Evolutionary conservation across 805 yeast genomes (phyloP), one percentile per base, ranked within the genome.

Genomic region (Tetrapisispora arboricola): DNA sequence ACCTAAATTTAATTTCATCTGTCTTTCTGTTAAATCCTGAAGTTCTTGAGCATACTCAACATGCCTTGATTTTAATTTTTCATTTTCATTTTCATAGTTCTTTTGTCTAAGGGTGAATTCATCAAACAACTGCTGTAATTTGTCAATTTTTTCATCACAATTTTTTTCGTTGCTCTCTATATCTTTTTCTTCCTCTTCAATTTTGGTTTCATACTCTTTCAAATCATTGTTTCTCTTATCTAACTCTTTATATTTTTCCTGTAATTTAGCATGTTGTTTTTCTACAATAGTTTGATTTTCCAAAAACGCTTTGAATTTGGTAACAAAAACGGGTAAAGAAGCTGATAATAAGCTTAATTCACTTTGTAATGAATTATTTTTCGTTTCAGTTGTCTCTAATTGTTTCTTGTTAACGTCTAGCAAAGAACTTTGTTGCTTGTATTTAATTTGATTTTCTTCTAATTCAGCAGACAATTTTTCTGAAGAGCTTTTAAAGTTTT

Each of bases 371-470:
- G 65, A 64, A 15, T 59, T 54, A 21, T 67, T 63, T 35, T 72
- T 72, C 11, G 71, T 60, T 46, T 82, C 71, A 15, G 75, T 65
- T 3, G 80, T 76, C 32, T 75, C 78, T 37, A 79, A 70, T 57
- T 84, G 94, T 29, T 80, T 76, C 42, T 74, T 68, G 51, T 74
- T 76, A 27, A 84, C 84, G 31, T 79, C 71, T 16, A 72, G 66
- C 49, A 81, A 67, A 40, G 80, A 80, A 39, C 70, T 67, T 20
- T 80, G 75, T 49, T 77, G 80, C 45, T 72, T 73, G 17, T 74
- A 67, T 41, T 79, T 81, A 32, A 65, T 60, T 44, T 74, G 64
- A 36, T 72, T 67, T 25, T 65, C 60, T 37, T 69, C 77, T 28
- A 81, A 57, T 46, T 76, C 78, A 39, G 67, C 66, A 48, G 76